phyloP scores from a whole-genome alignment of 2,329 filamentous ascomycete species.

The Penicillium sp. region DNA sequence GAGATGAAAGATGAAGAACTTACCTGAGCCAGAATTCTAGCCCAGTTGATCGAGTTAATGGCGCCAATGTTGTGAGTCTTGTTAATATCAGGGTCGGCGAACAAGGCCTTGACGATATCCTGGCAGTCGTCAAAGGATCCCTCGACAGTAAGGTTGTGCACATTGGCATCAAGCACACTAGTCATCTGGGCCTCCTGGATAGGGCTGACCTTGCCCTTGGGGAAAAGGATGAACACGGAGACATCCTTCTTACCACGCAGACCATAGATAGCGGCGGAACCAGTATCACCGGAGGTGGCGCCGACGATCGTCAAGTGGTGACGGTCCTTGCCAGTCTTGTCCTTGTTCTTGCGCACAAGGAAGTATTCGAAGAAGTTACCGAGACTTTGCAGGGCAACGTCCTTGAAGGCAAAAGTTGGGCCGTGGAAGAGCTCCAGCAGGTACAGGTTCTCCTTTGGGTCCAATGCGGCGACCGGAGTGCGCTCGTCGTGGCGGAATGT shows the following conservation, averaged over 20 bases:
- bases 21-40: conserved; percentile 77
- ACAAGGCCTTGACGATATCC: conserved; percentile 93
- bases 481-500: conserved; percentile 83
- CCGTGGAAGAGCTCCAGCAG: conserved; percentile 96
- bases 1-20: background rate
- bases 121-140: conserved; percentile 98
- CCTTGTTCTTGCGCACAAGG: conserved; percentile 52
- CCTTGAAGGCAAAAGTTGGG: conserved; percentile 94
- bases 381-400: conserved; percentile 89
- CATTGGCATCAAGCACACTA: conserved; percentile 82
- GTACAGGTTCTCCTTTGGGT: conserved; percentile 74
- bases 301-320: conserved; percentile 87
- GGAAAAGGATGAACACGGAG: conserved; percentile 92
- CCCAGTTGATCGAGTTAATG: conserved; percentile 86
- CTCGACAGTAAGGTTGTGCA: conserved; percentile 87
- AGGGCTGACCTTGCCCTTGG: conserved; percentile 86
- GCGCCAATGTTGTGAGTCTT: conserved; percentile 81
- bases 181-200: conserved; percentile 98
- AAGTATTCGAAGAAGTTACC: conserved; percentile 79
- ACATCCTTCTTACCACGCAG: conserved; percentile 95
- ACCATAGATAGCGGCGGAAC: conserved; percentile 94
- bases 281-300: conserved; percentile 84
- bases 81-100: conserved; percentile 85
- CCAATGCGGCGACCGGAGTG: conserved; percentile 79
- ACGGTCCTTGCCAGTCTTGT: conserved; percentile 59